Evolutionary conservation across 257 asterid species (phyloP), one percentile per base, ranked within the genome.

Genomic region (Salvia splendens): DNA sequence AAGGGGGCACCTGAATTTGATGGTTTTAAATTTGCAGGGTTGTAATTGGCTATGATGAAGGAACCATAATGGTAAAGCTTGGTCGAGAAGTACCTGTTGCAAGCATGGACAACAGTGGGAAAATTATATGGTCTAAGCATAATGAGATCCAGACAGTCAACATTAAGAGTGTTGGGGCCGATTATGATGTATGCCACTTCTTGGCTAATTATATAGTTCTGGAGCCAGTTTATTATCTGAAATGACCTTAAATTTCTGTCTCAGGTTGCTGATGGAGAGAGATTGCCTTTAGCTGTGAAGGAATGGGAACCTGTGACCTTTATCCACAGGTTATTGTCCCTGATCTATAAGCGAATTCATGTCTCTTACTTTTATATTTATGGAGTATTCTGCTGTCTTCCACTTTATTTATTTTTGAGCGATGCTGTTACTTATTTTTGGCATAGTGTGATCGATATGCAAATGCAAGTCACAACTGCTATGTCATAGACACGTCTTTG

Each of bases 81-180:
- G 99, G 99, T 47, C 91, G 98, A 12, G 99, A 94, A 84, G 99
- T 88, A 24, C 99, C 99, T 49, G 85, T 90, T 57, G 97, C 94
- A 45, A 93, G 99, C 67, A 93, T 93, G 97, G 99, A 93, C 73
- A 93, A 84, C 66, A 80, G 96, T 76, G 99, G 99, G 73, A 90
- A 90, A 84, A 85, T 93, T 45, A 88, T 93, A 50, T 93, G 99
- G 99, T 87, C 99, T 12, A 93, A 90, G 82, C 99, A 93, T 77
- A 93, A 93, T 85, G 99, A 93, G 72, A 85, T 93, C 79, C 97
- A 93, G 80, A 90, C 97, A 24, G 96, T 93, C 73, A 93, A 93
- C 82, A 88, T 93, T 65, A 93, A 86, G 82, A 90, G 96, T 42
- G 87, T 93, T 28, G 99, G 97, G 67, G 89, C 88, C 11, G 97